Base-by-base conservation (phyloP, 176 grass and related monocot species). In the Carex scoparia region DNA sequence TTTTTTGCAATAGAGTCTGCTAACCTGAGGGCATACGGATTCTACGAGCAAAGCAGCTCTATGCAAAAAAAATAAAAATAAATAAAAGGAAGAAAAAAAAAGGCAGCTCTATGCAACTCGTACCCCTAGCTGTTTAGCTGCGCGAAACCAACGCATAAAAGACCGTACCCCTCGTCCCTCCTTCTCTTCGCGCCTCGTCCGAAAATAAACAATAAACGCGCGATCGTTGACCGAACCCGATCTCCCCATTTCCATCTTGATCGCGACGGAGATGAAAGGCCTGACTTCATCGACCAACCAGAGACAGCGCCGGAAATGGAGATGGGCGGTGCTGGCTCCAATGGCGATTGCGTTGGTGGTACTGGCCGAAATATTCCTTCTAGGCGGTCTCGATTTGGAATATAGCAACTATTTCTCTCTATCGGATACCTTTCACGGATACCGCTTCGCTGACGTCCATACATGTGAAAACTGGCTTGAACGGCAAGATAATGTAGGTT, bases 391-490 rank as follows among this genome's bases (percentile, higher is more conserved):
- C 59, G 79, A 81, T 65, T 65, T 81, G 31, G 56, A 18, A 33
- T 46, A 10, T 19, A 28, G 16, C 57, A 40, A 3, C 59, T 81
- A 61, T 40, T 81, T 65, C 79, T 81, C 79, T 14, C 38, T 81
- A 1, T 23, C 79, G 3, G 79, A 81, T 33, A 48, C 35, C 31
- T 65, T 81, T 30, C 59, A 81, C 0, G 79, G 58, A 48, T 81
- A 42, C 12, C 79, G 79, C 16, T 65, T 81, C 33, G 35, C 79
- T 48, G 79, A 81, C 27, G 59, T 46, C 10, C 59, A 48, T 61
- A 23, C 79, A 12, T 81, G 79, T 46, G 79, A 81, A 65, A 61
- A 44, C 58, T 81, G 59, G 79, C 79, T 81, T 65, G 56, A 42
- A 4, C 42, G 7, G 27, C 37, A 81, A 65, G 79, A 65, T 44